These are phyloP conservation scores for Colletotrichum sp. DNA, from an alignment of 2,329 filamentous ascomycete genomes.

Conservation along the genomic window DNA sequence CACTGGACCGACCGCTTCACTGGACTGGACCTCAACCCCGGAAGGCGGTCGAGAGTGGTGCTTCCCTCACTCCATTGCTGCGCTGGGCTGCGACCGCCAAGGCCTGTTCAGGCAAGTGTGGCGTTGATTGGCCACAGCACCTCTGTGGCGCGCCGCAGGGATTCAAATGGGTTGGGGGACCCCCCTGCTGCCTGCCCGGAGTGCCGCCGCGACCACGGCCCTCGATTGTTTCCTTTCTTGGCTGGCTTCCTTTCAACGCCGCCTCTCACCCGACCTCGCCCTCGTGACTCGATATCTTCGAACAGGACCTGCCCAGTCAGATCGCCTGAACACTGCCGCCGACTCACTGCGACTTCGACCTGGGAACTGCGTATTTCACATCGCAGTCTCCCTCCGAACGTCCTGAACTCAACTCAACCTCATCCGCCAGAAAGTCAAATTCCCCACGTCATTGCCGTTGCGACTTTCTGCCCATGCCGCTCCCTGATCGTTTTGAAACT, in stretches of 20 bases:
- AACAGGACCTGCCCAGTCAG: not conserved
- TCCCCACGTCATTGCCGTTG: not conserved
- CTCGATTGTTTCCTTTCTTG: conserved; percentile 14
- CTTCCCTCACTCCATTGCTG: not conserved
- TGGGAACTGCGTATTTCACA: not conserved
- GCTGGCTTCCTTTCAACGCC: not conserved
- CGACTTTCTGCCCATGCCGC: conserved; percentile 8
- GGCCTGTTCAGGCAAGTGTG: not conserved
- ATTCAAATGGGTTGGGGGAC: not conserved
- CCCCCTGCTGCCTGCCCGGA: conserved; percentile 17
- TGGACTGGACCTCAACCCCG: not conserved
- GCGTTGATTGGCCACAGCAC: not conserved
- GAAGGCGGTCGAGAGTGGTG: not conserved
- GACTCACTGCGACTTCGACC: not conserved
- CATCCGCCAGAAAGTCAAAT: conserved; percentile 4
- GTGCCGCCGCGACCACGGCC: conserved; percentile 3
- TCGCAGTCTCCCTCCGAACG: not conserved
- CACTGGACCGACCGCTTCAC: not conserved
- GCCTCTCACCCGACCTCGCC: conserved; percentile 19
- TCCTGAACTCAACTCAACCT: not conserved
- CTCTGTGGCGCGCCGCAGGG: conserved; percentile 9
- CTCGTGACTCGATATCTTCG: conserved; percentile 12
- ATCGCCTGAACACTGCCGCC: not conserved
- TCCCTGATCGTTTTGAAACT: not conserved
- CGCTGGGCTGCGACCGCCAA: not conserved